Evolutionary conservation across 441 rosid species (phyloP).

Genomic region (Syzygium syzygioides): DNA sequence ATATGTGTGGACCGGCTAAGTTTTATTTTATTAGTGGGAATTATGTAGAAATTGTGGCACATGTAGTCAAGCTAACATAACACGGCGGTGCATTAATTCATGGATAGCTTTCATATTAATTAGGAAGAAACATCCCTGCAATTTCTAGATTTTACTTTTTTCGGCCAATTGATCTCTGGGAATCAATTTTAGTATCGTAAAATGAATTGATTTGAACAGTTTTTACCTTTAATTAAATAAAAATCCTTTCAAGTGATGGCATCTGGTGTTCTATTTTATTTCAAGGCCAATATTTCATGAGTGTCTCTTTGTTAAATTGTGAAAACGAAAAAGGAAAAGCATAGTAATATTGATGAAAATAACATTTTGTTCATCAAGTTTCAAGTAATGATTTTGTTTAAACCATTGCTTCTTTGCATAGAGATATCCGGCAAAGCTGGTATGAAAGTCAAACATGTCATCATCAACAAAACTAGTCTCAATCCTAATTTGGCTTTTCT

Average conservation of each 20-base stretch:
- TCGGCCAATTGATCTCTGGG: too few relatives aligned
- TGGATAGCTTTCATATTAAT: neutral
- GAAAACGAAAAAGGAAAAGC: neutral
- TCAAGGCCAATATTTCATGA: slow-evolving; percentile 49
- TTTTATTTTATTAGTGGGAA: neutral
- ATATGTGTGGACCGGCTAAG: neutral
- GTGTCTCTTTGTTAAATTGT: accelerated
- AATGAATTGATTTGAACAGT: too few relatives aligned
- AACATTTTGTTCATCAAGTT: neutral
- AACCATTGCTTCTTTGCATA: too few relatives aligned
- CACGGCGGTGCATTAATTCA: neutral
- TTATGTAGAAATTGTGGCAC: neutral
- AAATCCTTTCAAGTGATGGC: slow-evolving; percentile 29
- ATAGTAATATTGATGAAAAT: neutral
- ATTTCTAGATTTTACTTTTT: neutral
- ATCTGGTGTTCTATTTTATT: slow-evolving; percentile 21
- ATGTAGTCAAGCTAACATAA: neutral
- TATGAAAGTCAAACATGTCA: neutral
- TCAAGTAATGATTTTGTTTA: too few relatives aligned
- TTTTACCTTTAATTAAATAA: slow-evolving; percentile 20
- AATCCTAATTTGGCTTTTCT: neutral
- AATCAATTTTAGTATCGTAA: neutral
- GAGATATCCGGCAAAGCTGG: too few relatives aligned
- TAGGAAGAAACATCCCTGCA: neutral
- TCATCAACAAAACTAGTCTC: neutral